Evolutionary conservation across 1,284 basidiomycete genomes (phyloP), one percentile per base, ranked within the genome.

Genomic region (Naganishia liquefaciens): DNA sequence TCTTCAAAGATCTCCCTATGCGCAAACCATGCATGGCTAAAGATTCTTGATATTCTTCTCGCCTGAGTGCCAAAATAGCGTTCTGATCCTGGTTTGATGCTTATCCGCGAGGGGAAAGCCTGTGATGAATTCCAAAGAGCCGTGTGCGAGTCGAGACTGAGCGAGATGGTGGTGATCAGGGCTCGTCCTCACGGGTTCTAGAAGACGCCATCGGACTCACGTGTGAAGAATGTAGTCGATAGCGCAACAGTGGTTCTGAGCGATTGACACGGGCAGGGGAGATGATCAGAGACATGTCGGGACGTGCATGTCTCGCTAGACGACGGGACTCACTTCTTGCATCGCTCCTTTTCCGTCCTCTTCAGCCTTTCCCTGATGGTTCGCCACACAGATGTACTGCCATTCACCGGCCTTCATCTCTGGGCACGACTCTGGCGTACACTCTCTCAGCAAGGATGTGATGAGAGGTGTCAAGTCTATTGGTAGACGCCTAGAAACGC

Each of bases 351-450:
- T 54, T 25, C 47, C 30, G 19, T 46, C 54, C 5, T 52, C 55
- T 50, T 74, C 73, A 0, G 72, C 70, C 5, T 69, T 71, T 17
- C 71, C 73, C 13, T 53, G 51, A 62, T 73, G 75, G 72, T 97
- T 94, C 0, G 93, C 93, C 33, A 95, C 93, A 73, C 95, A 99
- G 3, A 98, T 82, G 79, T 95, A 98, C 49, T 93, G 83, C 92
- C 94, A 97, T 81, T 97, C 92, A 58, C 89, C 91, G 17, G 94
- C 93, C 76, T 95, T 95, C 94, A 98, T 97, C 76, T 95, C 89
- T 1, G 91, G 90, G 81, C 94, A 98, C 10, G 88, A 86, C 57
- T 84, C 79, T 44, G 89, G 85, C 10, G 86, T 89, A 74, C 94
- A 98, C 73, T 91, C 88, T 68, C 87, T 84, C 72, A 95, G 88